Evolutionary conservation across 2,329 filamentous ascomycete species (phyloP).

Genomic region (Cladophialophora exuberans): DNA sequence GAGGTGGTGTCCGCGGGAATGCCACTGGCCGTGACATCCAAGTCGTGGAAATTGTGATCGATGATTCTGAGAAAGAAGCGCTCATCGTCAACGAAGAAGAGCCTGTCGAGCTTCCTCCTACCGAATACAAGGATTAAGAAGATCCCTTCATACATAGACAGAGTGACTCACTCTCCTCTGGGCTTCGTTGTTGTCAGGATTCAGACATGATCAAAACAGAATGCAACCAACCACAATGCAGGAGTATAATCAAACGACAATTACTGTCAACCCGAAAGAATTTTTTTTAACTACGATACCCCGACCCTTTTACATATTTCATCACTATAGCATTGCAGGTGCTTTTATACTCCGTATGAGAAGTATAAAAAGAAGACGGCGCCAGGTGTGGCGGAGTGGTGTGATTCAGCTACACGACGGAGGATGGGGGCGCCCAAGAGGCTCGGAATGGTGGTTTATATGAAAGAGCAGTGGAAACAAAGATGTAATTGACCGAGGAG

Average conservation of each 20-base stretch:
- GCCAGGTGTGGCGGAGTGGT: neutral
- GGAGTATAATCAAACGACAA: neutral
- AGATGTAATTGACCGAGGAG: no score
- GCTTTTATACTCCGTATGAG: slow-evolving; percentile 2
- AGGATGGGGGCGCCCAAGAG: no score
- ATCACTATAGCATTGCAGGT: slow-evolving; percentile 28
- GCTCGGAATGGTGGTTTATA: no score
- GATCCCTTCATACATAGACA: neutral
- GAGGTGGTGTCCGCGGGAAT: slow-evolving; percentile 38
- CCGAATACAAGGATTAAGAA: slow-evolving; percentile 32
- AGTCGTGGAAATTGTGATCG: slow-evolving; percentile 37
- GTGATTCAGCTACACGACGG: no score
- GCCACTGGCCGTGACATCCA: slow-evolving; percentile 30
- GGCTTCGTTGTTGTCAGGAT: neutral
- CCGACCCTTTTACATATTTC: no score
- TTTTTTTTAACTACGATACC: no score
- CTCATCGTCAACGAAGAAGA: slow-evolving; percentile 37
- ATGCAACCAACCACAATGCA: neutral
- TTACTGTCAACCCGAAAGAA: slow-evolving; percentile 21
- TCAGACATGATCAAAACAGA: neutral
- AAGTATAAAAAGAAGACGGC: neutral
- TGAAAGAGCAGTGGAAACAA: no score
- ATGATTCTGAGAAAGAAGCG: slow-evolving; percentile 45
- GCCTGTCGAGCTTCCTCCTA: slow-evolving; percentile 35
- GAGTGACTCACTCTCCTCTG: neutral